Evolutionary conservation across 2,329 filamentous ascomycete genomes (phyloP).

Genomic region (Diaporthe sp.): DNA sequence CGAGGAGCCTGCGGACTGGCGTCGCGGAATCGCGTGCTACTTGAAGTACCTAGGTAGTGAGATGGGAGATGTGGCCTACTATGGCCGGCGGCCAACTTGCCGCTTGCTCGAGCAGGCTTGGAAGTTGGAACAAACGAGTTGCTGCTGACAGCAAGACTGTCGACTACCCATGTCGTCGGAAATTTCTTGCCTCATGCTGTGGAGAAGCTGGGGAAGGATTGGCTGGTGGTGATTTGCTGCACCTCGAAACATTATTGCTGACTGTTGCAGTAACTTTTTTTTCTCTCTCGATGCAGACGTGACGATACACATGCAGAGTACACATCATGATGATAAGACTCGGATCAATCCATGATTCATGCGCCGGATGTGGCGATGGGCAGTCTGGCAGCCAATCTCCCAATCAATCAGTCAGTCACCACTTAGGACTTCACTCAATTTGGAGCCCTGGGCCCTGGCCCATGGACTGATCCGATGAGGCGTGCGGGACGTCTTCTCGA

Average conservation of each 20-base stretch:
- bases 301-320: background rate
- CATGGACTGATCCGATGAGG: conserved; percentile 3
- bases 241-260: conserved; percentile 14
- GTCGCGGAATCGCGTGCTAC: background rate
- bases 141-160: conserved; percentile 4
- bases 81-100: background rate
- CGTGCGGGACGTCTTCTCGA: conserved; percentile 27
- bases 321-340: conserved; percentile 15
- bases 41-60: too few relatives aligned
- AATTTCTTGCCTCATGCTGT: conserved; percentile 28
- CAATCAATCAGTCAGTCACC: background rate
- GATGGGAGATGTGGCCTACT: background rate
- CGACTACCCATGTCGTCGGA: conserved; percentile 18
- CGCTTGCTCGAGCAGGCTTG: background rate
- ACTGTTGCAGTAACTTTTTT: background rate
- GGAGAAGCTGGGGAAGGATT: conserved; percentile 29
- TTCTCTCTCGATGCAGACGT: background rate
- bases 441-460: conserved; percentile 4
- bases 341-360: conserved; percentile 5
- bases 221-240: conserved; percentile 24
- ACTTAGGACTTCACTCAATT: background rate
- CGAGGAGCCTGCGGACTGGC: background rate
- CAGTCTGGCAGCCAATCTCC: background rate
- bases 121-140: background rate
- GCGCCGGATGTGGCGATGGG: background rate